phyloP scores from a whole-genome alignment of 2,329 filamentous ascomycete genomes.

The Colletotrichum tanaceti region DNA sequence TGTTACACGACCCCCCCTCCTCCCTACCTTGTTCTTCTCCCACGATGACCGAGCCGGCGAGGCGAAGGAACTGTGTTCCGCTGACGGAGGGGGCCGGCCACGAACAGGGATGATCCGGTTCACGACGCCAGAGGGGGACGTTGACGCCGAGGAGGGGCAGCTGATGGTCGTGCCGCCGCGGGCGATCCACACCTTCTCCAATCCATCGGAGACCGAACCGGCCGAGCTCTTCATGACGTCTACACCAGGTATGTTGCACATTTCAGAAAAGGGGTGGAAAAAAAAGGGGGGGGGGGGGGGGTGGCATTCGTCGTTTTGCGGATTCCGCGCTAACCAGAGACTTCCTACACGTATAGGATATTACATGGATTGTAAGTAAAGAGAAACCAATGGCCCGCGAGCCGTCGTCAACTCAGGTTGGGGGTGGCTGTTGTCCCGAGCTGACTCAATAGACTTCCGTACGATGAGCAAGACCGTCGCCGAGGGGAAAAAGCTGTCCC shows the following conservation, averaged over 20 bases:
- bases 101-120: conserved; percentile 47
- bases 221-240: conserved; percentile 54
- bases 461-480: conserved; percentile 49
- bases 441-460: conserved; percentile 48
- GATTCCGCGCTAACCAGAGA: conserved; percentile 13
- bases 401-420: background rate
- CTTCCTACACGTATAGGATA: conserved; percentile 45
- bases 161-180: conserved; percentile 52
- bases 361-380: conserved; percentile 52
- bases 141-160: conserved; percentile 48
- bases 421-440: conserved; percentile 7
- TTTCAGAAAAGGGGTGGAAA: no score
- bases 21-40: no score
- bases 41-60: no score
- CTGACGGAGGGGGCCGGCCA: background rate
- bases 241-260: conserved; percentile 46
- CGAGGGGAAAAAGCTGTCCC: conserved; percentile 45
- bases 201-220: conserved; percentile 48
- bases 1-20: no score
- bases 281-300: no score
- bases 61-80: background rate
- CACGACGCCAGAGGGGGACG: conserved; percentile 48
- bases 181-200: conserved; percentile 51
- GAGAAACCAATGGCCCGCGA: no score
- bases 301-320: no score